Evolutionary conservation across 2,329 filamentous ascomycete genomes (phyloP), one percentile per base, ranked within the genome.

Genomic region (Beauveria sp.): DNA sequence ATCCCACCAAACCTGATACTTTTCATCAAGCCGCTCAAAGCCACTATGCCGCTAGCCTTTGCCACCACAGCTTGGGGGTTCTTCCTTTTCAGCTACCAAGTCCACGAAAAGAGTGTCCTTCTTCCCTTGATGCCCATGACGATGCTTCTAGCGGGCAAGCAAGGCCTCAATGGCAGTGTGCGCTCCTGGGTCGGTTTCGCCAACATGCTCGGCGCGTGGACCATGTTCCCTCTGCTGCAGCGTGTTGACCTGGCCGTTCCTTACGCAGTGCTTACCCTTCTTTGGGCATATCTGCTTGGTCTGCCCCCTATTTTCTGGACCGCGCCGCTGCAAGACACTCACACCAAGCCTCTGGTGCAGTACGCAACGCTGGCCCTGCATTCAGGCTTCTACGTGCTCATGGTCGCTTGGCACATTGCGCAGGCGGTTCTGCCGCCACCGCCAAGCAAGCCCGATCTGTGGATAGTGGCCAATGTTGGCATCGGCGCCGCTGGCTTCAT

Each of bases 21-120:
- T 30, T 90, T 96, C 71, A 72, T 91, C 60, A 86, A 86, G 55
- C 95, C 95, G 0, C 84, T 85, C 53, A 93, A 88, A 67, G 84
- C 87, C 47, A 80, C 95, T 5, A 76, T 98, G 16, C 92, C 92
- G 1, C 82, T 90, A 42, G 90, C 90, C 0, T 85, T 98, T 62
- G 88, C 93, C 1, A 83, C 89, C 1, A 92, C 90, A 0, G 90
- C 93, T 2, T 99, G 95, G 95, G 93, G 89, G 0, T 99, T 99
- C 79, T 99, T 98, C 73, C 80, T 99, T 18, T 98, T 96, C 77
- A 96, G 91, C 68, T 99, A 96, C 73, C 95, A 99, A 72, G 96
- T 99, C 0, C 95, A 99, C 70, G 95, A 99, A 77, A 99, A 99
- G 81, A 97, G 93, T 66, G 91, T 96, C 0, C 80, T 99, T 5